Evolutionary conservation across 805 yeast genomes (phyloP), one percentile per base, ranked within the genome.

Genomic region (Soucietia sequanensis): DNA sequence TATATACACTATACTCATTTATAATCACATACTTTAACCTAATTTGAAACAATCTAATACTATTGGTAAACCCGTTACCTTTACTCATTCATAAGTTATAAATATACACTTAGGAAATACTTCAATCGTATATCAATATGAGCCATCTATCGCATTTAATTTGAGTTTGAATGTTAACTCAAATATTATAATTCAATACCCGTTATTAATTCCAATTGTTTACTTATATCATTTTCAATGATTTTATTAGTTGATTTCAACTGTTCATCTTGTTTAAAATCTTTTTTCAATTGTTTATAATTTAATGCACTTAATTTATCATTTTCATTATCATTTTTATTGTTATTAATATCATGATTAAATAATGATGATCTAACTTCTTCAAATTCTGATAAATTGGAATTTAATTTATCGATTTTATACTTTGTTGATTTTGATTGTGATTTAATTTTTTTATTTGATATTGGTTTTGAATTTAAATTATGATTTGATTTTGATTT

Each of bases 171-270:
- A n/a, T n/a, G n/a, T n/a, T n/a, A n/a, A n/a, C n/a, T n/a, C n/a
- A n/a, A n/a, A n/a, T n/a, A 8, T 21, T 11, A 58, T 20, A 68
- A 48, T 19, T 51, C 68, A 55, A 75, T 63, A 4, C 68, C 76
- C 13, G 70, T 65, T 14, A 76, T 58, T 44, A 74, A 41, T 37
- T 75, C 78, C 39, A 76, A 43, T 49, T 76, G 80, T 30, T 53
- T 52, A 12, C 63, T 56, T 22, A 76, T 42, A 33, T 72, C 78
- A 25, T 51, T 47, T n/a, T 70, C 69, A 4, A 65, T 60, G 39
- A 53, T 40, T 42, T 60, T 58, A 20, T 58, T 53, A 30, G 47
- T 41, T 18, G 48, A 50, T 30, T 51, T 47, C 6, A 45, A 53
- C 33, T 59, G 50, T 25, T 53, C 53, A 40, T 75, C 78, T 30